A percentile compares a stretch with the other conserved stretches of the same genome.
Conservation (phyloP, 2,329 filamentous ascomycete genomes). For the Sarocladium kiliense region DNA sequence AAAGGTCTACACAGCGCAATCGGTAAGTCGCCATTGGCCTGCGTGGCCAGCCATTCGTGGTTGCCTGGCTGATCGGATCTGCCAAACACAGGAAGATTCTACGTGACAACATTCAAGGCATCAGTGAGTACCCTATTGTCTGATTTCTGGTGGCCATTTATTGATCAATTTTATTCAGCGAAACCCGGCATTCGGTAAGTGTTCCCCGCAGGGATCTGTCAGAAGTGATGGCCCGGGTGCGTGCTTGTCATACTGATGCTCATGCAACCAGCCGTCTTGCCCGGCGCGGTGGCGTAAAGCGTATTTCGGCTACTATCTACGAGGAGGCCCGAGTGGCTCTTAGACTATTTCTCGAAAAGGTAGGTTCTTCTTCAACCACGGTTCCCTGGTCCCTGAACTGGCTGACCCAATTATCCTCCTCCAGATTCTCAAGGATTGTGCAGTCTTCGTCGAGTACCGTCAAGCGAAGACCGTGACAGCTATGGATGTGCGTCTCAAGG, state of each 20-base stretch:
- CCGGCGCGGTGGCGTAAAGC: constrained; percentile 70
- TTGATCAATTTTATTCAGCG: constrained; percentile 27
- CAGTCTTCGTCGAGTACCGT: constrained; percentile 47
- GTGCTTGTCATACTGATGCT: neutral
- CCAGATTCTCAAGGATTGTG: constrained; percentile 48
- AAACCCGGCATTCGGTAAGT: constrained; percentile 49
- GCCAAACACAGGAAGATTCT: constrained; percentile 36
- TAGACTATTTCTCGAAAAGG: constrained; percentile 40
- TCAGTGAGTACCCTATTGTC: constrained; percentile 40
- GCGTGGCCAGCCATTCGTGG: constrained; percentile 7
- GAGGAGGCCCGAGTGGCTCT: constrained; percentile 51
- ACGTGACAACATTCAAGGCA: constrained; percentile 41
- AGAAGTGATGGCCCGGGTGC: too few relatives aligned
- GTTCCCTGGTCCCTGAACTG: neutral
- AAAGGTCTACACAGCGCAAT: constrained; percentile 19
- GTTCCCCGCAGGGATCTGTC: neutral
- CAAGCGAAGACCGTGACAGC: constrained; percentile 58
- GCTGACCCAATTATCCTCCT: neutral
- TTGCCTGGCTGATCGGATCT: neutral
- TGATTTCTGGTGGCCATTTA: too few relatives aligned
- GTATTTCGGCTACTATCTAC: constrained; percentile 63
- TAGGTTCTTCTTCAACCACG: constrained; percentile 23
- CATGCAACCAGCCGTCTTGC: constrained; percentile 54
- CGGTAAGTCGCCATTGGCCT: constrained; percentile 15
- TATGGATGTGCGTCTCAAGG: constrained; percentile 56